These are phyloP conservation scores for Scytalidium sp. DNA, from an alignment of 2,329 filamentous ascomycete species.

Conservation along the genomic window DNA sequence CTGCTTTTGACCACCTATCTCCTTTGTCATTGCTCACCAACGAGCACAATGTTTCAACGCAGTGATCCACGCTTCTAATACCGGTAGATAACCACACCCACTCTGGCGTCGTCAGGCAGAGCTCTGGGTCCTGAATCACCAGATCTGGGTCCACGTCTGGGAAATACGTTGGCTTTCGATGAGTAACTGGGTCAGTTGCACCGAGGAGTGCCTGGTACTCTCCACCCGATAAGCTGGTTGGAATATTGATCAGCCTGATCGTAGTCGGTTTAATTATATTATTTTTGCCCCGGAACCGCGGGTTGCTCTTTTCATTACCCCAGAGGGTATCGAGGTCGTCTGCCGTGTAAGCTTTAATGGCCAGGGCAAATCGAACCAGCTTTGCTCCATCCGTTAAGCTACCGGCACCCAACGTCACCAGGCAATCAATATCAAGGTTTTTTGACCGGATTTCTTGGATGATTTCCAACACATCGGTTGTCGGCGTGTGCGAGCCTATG, in stretches of 20 bases:
- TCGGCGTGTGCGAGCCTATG: constrained; percentile 21
- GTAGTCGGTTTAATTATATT: constrained; percentile 12
- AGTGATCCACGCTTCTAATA: constrained; percentile 52
- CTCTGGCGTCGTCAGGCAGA: constrained; percentile 45
- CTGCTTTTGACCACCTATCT: constrained; percentile 34
- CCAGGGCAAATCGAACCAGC: constrained; percentile 32
- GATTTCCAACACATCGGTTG: constrained; percentile 21
- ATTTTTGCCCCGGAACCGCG: neutral
- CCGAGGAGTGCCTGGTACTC: constrained; percentile 34
- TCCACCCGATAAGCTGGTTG: constrained; percentile 34
- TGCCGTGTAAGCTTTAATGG: constrained; percentile 40
- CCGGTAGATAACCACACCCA: constrained; percentile 54
- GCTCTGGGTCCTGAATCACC: constrained; percentile 50
- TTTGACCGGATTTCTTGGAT: constrained; percentile 12
- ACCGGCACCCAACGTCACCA: constrained; percentile 26
- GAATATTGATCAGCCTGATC: constrained; percentile 32
- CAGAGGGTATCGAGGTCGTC: constrained; percentile 36
- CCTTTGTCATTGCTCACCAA: constrained; percentile 17
- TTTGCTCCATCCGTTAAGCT: constrained; percentile 22
- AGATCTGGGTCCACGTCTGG: constrained; percentile 40
- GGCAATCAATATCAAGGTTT: constrained; percentile 34
- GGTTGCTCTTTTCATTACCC: constrained; percentile 20
- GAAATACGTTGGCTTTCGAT: constrained; percentile 9
- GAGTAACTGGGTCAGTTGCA: constrained; percentile 26
- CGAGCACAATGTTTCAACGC: constrained; percentile 50